These are phyloP conservation scores for Populus tremula DNA, from an alignment of 345 rosid species.

Conservation along the genomic window DNA sequence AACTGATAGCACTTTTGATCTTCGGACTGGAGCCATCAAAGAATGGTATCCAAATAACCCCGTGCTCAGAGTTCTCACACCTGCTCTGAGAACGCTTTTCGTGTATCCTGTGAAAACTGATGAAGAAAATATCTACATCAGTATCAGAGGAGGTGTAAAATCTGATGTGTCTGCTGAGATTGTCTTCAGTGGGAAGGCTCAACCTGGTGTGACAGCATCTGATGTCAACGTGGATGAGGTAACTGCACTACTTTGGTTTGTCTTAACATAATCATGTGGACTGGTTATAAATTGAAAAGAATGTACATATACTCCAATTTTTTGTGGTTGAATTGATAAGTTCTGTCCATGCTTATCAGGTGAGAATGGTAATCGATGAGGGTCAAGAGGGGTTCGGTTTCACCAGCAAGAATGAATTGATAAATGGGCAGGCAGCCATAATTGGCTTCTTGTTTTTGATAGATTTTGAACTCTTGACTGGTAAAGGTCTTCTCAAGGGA, in stretches of 20 bases:
- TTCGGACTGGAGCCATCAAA: constrained; percentile 61
- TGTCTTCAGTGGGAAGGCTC: constrained; percentile 89
- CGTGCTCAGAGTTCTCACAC: constrained; percentile 80
- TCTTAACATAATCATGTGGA: neutral
- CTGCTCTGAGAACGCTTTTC: constrained; percentile 65
- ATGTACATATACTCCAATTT: neutral
- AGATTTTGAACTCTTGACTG: constrained; percentile 92
- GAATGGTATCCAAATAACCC: constrained; percentile 97
- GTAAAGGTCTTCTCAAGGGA: constrained; percentile 88
- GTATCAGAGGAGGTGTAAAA: constrained; percentile 43
- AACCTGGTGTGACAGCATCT: constrained; percentile 77
- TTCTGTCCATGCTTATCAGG: constrained; percentile 38
- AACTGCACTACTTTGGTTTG: constrained; percentile 2
- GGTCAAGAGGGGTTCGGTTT: constrained; percentile 71
- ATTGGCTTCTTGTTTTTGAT: constrained; percentile 81
- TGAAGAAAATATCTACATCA: constrained; percentile 72
- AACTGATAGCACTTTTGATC: constrained; percentile 85
- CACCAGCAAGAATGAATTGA: constrained; percentile 65
- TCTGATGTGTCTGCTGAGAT: constrained; percentile 78
- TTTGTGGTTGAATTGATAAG: neutral
- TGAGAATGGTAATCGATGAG: constrained; percentile 89
- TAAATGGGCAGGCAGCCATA: constrained; percentile 88
- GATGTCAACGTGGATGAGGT: constrained; percentile 95
- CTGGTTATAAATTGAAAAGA: neutral
- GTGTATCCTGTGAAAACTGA: constrained; percentile 68